These are phyloP conservation scores for Rhododendron williamsianum DNA, from an alignment of 148 eudicot genomes.

Conservation along the genomic window DNA sequence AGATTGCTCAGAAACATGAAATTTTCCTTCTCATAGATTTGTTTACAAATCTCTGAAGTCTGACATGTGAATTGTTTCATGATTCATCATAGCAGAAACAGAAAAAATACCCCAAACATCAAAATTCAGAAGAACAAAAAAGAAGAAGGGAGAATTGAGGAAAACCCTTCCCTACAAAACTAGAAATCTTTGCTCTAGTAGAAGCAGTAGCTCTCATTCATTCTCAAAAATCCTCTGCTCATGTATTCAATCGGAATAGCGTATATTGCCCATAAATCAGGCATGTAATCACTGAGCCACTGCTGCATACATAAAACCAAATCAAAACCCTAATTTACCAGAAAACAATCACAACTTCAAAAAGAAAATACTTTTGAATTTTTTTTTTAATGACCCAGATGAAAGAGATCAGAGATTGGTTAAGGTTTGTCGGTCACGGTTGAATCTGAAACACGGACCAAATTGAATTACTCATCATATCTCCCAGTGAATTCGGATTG, in stretches of 20 bases:
- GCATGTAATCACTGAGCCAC: conserved; percentile 20
- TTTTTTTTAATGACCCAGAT: too few relatives aligned
- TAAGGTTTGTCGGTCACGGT: conserved; percentile 25
- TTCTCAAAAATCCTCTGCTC: neutral
- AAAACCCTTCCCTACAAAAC: neutral
- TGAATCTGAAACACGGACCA: conserved; percentile 32
- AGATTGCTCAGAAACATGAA: conserved; percentile 18
- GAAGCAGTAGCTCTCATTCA: conserved; percentile 18
- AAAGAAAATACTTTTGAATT: too few relatives aligned
- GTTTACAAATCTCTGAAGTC: conserved; percentile 18
- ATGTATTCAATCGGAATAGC: conserved; percentile 17
- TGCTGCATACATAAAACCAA: neutral
- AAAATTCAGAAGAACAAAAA: neutral
- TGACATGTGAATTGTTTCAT: conserved; percentile 23
- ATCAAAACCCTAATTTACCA: neutral
- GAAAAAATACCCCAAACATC: neutral
- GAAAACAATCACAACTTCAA: neutral
- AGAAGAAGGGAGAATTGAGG: rapidly evolving
- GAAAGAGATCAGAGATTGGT: conserved; percentile 23
- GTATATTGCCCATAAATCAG: conserved; percentile 19
- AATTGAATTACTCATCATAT: conserved; percentile 14
- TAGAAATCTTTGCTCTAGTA: neutral
- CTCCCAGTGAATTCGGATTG: neutral
- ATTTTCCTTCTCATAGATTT: conserved; percentile 19
- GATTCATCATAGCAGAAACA: conserved; percentile 16